phyloP scores from a whole-genome alignment of 2,329 filamentous ascomycete species.

The Fusarium siculi region DNA sequence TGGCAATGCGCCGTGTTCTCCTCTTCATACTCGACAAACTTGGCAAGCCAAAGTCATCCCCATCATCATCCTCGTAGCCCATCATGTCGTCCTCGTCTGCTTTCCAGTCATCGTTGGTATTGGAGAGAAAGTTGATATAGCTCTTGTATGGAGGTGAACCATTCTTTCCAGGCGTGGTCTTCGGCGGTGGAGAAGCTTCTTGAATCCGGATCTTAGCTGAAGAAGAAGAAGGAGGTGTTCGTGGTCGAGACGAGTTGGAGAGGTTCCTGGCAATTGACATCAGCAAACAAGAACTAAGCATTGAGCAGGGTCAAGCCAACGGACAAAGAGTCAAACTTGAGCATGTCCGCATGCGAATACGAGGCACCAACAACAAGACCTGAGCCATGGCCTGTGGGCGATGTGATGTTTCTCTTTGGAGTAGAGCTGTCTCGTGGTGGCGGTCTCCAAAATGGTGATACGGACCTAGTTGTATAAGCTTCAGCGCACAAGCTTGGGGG shows the following conservation, averaged over 20 bases:
- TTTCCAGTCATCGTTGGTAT: constrained; percentile 85
- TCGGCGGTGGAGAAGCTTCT: constrained; percentile 67
- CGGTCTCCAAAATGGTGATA: constrained; percentile 88
- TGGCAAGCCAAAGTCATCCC: constrained; percentile 94
- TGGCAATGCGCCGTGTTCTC: constrained; percentile 67
- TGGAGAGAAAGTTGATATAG: constrained; percentile 84
- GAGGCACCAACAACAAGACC: constrained; percentile 89
- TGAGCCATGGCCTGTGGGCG: constrained; percentile 63
- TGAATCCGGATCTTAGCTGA: constrained; percentile 60
- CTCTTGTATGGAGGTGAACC: constrained; percentile 73
- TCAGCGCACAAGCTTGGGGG: constrained; percentile 41
- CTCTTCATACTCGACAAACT: constrained; percentile 92
- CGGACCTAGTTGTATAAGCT: constrained; percentile 66
- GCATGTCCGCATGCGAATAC: constrained; percentile 95
- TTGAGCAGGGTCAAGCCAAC: constrained; percentile 40
- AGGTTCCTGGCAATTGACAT: constrained; percentile 60
- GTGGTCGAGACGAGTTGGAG: constrained; percentile 72
- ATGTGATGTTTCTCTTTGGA: constrained; percentile 60
- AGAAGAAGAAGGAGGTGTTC: constrained; percentile 76
- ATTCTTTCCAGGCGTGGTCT: constrained; percentile 62
- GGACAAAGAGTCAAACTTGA: constrained; percentile 86
- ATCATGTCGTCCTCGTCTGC: constrained; percentile 80
- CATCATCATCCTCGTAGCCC: constrained; percentile 85
- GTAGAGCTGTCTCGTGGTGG: constrained; percentile 62
- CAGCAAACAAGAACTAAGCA: background rate